Conservation (phyloP, 352 stramenopile species). For the Ophiocytium majus region DNA sequence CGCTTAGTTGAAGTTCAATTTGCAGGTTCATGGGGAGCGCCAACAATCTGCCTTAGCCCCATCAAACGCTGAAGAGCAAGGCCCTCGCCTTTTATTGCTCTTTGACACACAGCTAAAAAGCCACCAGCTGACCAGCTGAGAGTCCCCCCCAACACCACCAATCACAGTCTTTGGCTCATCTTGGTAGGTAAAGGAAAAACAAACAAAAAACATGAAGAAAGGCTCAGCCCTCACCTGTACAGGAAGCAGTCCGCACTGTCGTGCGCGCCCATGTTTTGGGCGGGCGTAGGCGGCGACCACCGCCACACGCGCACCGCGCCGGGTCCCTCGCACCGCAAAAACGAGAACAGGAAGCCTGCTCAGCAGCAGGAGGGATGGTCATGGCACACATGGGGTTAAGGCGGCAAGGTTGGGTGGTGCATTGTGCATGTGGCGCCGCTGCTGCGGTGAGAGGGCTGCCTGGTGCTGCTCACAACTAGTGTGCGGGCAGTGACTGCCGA, state of each 20-base stretch:
- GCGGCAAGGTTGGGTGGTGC: neutral
- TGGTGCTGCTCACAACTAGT: neutral
- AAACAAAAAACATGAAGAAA: conserved; percentile 23
- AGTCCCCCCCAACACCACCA: neutral
- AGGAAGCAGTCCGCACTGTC: conserved; percentile 15
- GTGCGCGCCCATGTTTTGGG: neutral
- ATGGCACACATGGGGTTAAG: neutral
- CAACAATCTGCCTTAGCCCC: too few relatives aligned
- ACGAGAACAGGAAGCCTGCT: conserved; percentile 40
- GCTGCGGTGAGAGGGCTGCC: neutral
- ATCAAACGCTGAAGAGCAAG: too few relatives aligned
- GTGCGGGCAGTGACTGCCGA: neutral
- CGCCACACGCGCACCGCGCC: conserved; percentile 18
- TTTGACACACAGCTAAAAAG: too few relatives aligned
- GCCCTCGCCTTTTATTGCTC: too few relatives aligned
- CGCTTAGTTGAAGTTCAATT: too few relatives aligned
- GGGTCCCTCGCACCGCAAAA: conserved; percentile 17
- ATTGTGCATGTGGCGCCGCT: neutral
- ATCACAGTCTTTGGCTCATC: conserved; percentile 9
- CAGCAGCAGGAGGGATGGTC: conserved; percentile 20
- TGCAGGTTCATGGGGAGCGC: too few relatives aligned
- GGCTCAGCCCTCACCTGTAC: neutral
- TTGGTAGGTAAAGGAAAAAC: too few relatives aligned
- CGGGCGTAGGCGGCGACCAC: neutral
- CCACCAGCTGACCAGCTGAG: neutral